phyloP scores from a whole-genome alignment of 768 basidiomycete species.

The Pulveroboletus sp. region DNA sequence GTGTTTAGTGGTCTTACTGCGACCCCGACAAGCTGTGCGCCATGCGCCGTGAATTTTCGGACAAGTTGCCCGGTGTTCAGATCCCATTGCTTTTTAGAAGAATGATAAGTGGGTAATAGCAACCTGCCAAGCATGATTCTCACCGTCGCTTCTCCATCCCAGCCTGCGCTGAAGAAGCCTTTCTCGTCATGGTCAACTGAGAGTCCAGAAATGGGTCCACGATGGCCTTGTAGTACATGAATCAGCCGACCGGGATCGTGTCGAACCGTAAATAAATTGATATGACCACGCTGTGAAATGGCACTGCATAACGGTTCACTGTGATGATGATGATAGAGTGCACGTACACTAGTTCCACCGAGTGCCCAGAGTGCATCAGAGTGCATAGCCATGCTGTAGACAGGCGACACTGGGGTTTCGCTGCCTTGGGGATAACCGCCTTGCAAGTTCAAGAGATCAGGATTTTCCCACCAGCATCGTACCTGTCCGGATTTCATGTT shows the following conservation, averaged over 20 bases:
- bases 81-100: constrained; percentile 87
- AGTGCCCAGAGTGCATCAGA: constrained; percentile 92
- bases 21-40: constrained; percentile 80
- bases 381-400: constrained; percentile 90
- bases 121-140: constrained; percentile 29
- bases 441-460: constrained; percentile 22
- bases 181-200: constrained; percentile 80
- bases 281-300: constrained; percentile 70
- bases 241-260: constrained; percentile 84
- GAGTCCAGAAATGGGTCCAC: constrained; percentile 82
- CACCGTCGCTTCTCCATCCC: constrained; percentile 90
- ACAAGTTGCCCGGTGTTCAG: constrained; percentile 83
- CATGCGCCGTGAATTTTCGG: constrained; percentile 77
- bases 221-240: constrained; percentile 66
- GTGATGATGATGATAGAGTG: constrained; percentile 14
- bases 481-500: constrained; percentile 87
- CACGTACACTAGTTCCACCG: constrained; percentile 79
- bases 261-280: constrained; percentile 90
- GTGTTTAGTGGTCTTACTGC: constrained; percentile 66
- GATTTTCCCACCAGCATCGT: constrained; percentile 90
- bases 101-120: constrained; percentile 5
- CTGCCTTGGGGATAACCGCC: constrained; percentile 39
- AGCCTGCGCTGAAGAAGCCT: constrained; percentile 85
- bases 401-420: constrained; percentile 60
- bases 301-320: constrained; percentile 15